phyloP scores from a whole-genome alignment of 495 filamentous ascomycete species.

The Penicillium bovifimosum region DNA sequence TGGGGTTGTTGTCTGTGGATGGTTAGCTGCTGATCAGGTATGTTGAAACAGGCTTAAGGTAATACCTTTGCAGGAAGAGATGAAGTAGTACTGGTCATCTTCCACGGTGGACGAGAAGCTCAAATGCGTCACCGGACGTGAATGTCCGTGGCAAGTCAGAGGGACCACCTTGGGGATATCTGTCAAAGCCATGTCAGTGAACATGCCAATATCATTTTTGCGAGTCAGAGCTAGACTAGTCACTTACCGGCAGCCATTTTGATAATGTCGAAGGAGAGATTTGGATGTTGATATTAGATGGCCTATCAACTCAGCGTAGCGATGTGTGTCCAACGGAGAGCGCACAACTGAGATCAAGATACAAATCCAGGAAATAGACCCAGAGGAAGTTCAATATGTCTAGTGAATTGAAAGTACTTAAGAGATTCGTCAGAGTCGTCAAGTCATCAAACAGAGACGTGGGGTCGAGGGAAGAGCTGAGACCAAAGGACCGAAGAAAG shows the following conservation, averaged over 20 bases:
- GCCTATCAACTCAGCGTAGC: background rate
- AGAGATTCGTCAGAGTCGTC: conserved; percentile 46
- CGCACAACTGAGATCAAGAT: conserved; percentile 1
- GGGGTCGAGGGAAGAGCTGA: conserved; percentile 14
- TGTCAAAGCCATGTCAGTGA: conserved; percentile 14
- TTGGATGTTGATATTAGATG: conserved; percentile 7
- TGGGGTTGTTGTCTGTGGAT: conserved; percentile 81
- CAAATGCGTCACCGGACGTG: conserved; percentile 89
- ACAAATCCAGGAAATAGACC: conserved; percentile 10
- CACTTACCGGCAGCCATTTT: conserved; percentile 9
- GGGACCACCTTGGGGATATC: conserved; percentile 74
- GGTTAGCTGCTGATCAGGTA: background rate
- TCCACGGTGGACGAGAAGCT: conserved; percentile 86
- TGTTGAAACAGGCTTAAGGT: background rate
- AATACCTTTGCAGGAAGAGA: conserved; percentile 96
- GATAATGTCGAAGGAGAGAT: background rate
- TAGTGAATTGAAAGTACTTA: conserved; percentile 28
- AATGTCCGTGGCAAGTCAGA: conserved; percentile 95
- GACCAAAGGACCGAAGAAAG: conserved; percentile 19
- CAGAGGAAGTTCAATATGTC: conserved; percentile 14
- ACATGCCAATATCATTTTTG: background rate
- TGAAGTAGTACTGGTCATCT: conserved; percentile 85
- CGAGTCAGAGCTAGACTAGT: background rate
- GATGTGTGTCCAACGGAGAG: conserved; percentile 1
- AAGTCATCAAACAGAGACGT: conserved; percentile 34